Conservation (phyloP, 2,329 filamentous ascomycete genomes). For the Lasiodiplodia sp. region DNA sequence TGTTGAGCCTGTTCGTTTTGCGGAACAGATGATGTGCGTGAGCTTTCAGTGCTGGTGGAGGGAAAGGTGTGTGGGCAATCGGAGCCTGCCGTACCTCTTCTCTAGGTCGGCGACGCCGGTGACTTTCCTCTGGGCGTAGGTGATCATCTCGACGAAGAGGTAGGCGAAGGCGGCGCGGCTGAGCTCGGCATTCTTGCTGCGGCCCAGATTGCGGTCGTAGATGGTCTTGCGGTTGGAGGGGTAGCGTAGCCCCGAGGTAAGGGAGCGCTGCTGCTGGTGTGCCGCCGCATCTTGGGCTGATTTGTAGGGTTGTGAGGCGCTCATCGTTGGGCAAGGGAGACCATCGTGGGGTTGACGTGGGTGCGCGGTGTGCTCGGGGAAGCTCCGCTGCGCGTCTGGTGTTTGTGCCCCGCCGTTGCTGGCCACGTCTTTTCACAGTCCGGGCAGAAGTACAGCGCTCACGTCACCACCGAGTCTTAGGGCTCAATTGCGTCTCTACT, state of each 20-base stretch:
- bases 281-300: slow-evolving; percentile 17
- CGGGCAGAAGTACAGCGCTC: neutral
- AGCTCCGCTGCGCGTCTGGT: slow-evolving; percentile 10
- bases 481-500: neutral
- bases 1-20: slow-evolving; percentile 71
- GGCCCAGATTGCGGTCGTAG: slow-evolving; percentile 94
- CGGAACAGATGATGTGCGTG: slow-evolving; percentile 48
- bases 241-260: slow-evolving; percentile 72
- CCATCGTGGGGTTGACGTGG: slow-evolving; percentile 27
- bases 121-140: slow-evolving; percentile 88
- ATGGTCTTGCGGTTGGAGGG: slow-evolving; percentile 96
- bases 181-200: slow-evolving; percentile 84
- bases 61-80: neutral
- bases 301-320: slow-evolving; percentile 28
- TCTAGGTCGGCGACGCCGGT: slow-evolving; percentile 94
- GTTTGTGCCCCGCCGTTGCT: slow-evolving; percentile 8
- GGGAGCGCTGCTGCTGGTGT: slow-evolving; percentile 20
- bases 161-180: slow-evolving; percentile 95
- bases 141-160: slow-evolving; percentile 95
- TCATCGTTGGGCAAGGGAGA: slow-evolving; percentile 25
- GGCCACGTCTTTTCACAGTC: slow-evolving; percentile 5
- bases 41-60: slow-evolving; percentile 47
- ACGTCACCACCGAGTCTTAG: neutral
- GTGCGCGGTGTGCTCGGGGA: slow-evolving; percentile 18
- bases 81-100: slow-evolving; percentile 68